Conservation (phyloP, 2,329 filamentous ascomycete species). For the Fusarium sp. region DNA sequence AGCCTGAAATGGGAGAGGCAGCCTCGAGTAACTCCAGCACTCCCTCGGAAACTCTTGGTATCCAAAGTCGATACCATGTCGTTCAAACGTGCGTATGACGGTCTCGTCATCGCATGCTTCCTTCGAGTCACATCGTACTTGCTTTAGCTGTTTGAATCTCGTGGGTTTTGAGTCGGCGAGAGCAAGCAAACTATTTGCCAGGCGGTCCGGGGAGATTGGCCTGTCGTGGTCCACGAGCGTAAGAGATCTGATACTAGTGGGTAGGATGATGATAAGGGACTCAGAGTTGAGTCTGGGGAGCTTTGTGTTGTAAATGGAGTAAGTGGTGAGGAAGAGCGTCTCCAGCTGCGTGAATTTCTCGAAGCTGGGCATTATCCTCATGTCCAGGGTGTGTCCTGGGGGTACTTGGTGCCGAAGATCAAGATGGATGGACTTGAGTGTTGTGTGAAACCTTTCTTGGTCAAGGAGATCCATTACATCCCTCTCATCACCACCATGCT, state of each 20-base stretch:
- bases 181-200: not conserved
- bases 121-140: slow-evolving; percentile 6
- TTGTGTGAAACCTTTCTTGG: not conserved
- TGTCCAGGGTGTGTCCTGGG: not conserved
- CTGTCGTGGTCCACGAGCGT: slow-evolving; percentile 5
- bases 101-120: slow-evolving; percentile 7
- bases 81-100: not conserved
- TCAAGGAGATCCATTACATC: too few relatives aligned
- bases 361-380: not conserved
- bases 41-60: slow-evolving; percentile 11
- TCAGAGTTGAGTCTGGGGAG: not conserved
- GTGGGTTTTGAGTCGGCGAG: not conserved
- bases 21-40: not conserved
- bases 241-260: not conserved
- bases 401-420: not conserved
- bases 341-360: not conserved
- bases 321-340: slow-evolving; percentile 1
- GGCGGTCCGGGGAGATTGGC: not conserved
- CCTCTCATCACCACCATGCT: not conserved
- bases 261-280: not conserved
- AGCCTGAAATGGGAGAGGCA: too few relatives aligned
- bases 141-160: slow-evolving; percentile 3
- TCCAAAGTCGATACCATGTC: not conserved
- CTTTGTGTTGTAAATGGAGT: not conserved
- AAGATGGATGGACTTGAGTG: slow-evolving; percentile 2